These are phyloP conservation scores for Vaccinium myrtillus DNA, from an alignment of 148 eudicot genomes.

Conservation along the genomic window DNA sequence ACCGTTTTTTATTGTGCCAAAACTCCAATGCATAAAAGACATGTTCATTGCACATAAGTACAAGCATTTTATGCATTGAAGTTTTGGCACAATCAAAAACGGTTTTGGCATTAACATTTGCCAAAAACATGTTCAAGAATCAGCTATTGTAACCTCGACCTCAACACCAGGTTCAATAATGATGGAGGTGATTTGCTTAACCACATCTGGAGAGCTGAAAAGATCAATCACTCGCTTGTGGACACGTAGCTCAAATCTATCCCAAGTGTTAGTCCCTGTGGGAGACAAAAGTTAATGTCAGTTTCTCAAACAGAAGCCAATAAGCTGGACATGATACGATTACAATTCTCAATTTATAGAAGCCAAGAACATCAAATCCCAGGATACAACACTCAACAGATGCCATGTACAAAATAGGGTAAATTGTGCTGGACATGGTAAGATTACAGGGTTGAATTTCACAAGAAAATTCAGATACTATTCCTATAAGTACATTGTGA, in stretches of 20 bases:
- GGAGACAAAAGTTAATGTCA: background rate
- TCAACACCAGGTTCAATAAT: slow-evolving; percentile 76
- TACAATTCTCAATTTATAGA: background rate
- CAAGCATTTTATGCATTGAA: too few relatives aligned
- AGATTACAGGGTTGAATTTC: background rate
- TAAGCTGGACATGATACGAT: background rate
- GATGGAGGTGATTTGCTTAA: slow-evolving; percentile 80
- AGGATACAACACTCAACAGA: background rate
- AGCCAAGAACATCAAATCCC: background rate
- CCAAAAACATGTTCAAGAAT: slow-evolving; percentile 35
- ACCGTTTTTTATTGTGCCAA: too few relatives aligned
- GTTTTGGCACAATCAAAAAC: too few relatives aligned
- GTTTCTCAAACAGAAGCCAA: background rate
- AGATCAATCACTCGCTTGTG: slow-evolving; percentile 86
- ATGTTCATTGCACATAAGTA: too few relatives aligned
- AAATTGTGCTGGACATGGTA: background rate
- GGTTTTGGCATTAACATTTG: too few relatives aligned
- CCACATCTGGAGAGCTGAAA: slow-evolving; percentile 79
- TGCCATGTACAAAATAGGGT: background rate
- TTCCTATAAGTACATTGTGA: background rate
- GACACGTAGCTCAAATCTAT: slow-evolving; percentile 79
- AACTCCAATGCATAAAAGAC: too few relatives aligned
- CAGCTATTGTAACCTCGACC: slow-evolving; percentile 82
- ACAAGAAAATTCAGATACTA: background rate
- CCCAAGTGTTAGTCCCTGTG: slow-evolving; percentile 70